Percentiles rank a stretch among this genome's conserved stretches.
phyloP scores from a whole-genome alignment of 2,329 filamentous ascomycete genomes.

The Cladophialophora exuberans region DNA sequence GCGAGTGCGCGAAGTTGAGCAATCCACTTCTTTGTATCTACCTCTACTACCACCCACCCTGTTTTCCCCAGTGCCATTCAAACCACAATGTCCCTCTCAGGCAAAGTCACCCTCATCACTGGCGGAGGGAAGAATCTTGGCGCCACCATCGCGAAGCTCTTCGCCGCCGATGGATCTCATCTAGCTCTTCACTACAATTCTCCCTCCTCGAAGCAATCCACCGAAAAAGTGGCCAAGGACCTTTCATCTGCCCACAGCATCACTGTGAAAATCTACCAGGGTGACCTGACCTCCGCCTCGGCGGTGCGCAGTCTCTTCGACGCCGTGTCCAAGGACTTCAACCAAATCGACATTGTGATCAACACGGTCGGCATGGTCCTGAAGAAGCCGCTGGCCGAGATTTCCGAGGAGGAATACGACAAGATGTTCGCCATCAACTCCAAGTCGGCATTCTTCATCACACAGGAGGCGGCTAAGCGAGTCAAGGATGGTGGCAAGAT shows the following conservation, averaged over 20 bases:
- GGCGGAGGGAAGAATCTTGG: conserved; percentile 50
- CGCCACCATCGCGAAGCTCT: conserved; percentile 41
- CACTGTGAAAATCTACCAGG: conserved; percentile 48
- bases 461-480: conserved; percentile 48
- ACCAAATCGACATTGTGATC: conserved; percentile 53
- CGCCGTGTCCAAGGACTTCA: conserved; percentile 46
- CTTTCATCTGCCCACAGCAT: conserved; percentile 41
- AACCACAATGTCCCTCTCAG: conserved; percentile 41
- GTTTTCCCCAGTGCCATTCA: no score
- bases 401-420: conserved; percentile 52
- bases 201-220: conserved; percentile 42
- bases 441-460: conserved; percentile 51
- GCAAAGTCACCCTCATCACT: conserved; percentile 47
- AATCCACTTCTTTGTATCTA: not conserved
- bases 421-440: conserved; percentile 54
- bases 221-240: conserved; percentile 42
- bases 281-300: conserved; percentile 46
- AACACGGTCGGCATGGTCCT: conserved; percentile 56
- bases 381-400: conserved; percentile 51
- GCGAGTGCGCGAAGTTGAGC: not conserved
- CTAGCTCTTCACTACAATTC: conserved; percentile 50
- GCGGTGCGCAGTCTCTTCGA: conserved; percentile 49
- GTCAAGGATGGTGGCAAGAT: conserved; percentile 52
- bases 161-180: conserved; percentile 41
- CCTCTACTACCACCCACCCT: not conserved